Conservation (phyloP, 2,329 filamentous ascomycete species). For the Celoporthe dispersa region DNA sequence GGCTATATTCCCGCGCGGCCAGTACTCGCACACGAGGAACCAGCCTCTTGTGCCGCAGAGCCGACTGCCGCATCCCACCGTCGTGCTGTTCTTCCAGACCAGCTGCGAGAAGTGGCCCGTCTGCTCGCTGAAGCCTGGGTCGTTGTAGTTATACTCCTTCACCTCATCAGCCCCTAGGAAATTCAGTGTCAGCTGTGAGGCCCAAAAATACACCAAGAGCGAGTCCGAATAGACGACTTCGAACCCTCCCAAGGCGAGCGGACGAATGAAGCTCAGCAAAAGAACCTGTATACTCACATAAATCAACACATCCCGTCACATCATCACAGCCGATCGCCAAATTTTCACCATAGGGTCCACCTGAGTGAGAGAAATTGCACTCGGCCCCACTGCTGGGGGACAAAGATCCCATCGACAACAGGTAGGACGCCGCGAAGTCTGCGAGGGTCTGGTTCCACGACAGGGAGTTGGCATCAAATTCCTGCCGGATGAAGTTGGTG, state of each 20-base stretch:
- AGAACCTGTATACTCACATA: conserved; percentile 47
- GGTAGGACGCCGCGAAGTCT: conserved; percentile 56
- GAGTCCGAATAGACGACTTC: neutral
- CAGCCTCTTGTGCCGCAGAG: conserved; percentile 56
- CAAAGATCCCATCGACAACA: conserved; percentile 36
- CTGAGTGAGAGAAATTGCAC: conserved; percentile 59
- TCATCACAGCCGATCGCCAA: conserved; percentile 70
- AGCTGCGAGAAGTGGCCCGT: conserved; percentile 77
- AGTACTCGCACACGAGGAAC: conserved; percentile 74
- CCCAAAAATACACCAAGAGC: too few species aligned
- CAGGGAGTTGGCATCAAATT: conserved; percentile 64
- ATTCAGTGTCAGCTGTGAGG: neutral
- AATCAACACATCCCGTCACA: conserved; percentile 61
- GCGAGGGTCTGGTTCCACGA: conserved; percentile 69
- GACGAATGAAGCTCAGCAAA: neutral
- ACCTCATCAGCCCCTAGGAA: conserved; percentile 59
- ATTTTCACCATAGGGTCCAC: conserved; percentile 74
- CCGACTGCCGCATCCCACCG: conserved; percentile 58
- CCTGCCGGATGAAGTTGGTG: conserved; percentile 67
- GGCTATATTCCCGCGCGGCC: conserved; percentile 66
- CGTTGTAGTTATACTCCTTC: conserved; percentile 59
- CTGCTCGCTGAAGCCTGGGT: conserved; percentile 58
- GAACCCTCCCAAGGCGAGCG: neutral
- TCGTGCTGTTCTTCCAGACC: conserved; percentile 68
- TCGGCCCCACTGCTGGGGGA: conserved; percentile 28